Base-by-base conservation (phyloP, 345 rosid genomes). In the Heritiera littoralis region DNA sequence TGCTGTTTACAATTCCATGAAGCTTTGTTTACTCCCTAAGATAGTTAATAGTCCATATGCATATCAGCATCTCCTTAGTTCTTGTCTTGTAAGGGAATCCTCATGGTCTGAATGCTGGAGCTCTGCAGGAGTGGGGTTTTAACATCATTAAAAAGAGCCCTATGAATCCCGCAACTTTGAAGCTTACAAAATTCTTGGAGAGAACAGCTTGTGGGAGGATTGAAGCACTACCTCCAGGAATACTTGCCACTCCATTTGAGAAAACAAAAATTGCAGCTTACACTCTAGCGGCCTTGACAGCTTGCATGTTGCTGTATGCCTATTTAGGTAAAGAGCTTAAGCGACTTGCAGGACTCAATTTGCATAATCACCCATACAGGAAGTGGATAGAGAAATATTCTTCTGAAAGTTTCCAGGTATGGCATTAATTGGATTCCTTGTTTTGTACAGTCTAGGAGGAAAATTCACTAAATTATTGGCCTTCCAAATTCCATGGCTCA, bases 261-360 rank as follows among this genome's bases (percentile, higher is more conserved):
- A 92, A 86, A 85, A 97, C 98, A 43, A 97, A 92, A 88, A 93
- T 97, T 85, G 98, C 99, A 4, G 98, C 99, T 71, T 97, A 97
- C 82, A 91, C 92, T 66, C 88, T 97, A 66, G 98, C 94, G 85
- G 98, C 99, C 80, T 86, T 97, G 90, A 83, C 98, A 78, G 98
- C 99, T 74, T 91, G 95, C 89, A 94, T 94, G 99, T 85, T 89
- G 83, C 81, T 97, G 80, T 97, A 94, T 88, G 97, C 95, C 77
- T 92, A 81, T 83, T 85, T 93, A 1, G 97, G 96, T 76, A 93
- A 86, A 86, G 98, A 92, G 82, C 82, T 97, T 66, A 84, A 82
- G 83, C 83, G 82, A 72, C 86, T 91, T 82, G 46, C 83, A 78
- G 87, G 86, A 86, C 69, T 80, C 49, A 83, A 80, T 56, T 89